Conservation (phyloP, 169 alveolate species). For the Plasmodium blacklocki region DNA sequence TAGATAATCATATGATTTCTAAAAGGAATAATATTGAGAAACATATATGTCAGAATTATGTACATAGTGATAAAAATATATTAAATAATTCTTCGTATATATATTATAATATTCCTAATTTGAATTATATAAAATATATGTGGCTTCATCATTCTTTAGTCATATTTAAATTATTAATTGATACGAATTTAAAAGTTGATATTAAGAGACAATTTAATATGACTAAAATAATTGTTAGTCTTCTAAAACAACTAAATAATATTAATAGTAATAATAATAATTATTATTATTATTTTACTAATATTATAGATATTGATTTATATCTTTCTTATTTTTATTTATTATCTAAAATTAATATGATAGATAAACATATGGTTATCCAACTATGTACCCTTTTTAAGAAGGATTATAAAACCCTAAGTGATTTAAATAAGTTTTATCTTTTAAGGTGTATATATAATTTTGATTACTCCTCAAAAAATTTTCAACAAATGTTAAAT, state of each 20-base stretch:
- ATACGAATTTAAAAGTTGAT: slow-evolving; percentile 19
- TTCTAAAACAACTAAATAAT: slow-evolving; percentile 14
- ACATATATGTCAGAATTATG: too few species aligned
- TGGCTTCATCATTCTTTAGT: slow-evolving; percentile 42
- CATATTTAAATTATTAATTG: slow-evolving; percentile 43
- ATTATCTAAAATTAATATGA: slow-evolving; percentile 23
- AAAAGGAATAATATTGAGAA: too few species aligned
- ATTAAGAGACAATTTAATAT: slow-evolving; percentile 28
- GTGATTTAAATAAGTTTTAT: slow-evolving; percentile 22
- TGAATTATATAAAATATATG: slow-evolving; percentile 16
- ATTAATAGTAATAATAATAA: background rate
- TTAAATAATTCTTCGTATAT: background rate
- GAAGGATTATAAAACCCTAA: slow-evolving; percentile 9
- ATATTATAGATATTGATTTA: slow-evolving; percentile 2
- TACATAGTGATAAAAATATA: background rate
- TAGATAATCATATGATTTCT: background rate
- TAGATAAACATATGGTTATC: slow-evolving; percentile 39
- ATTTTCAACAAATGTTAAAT: slow-evolving; percentile 33
- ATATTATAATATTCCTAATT: background rate
- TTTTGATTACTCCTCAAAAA: slow-evolving; percentile 29
- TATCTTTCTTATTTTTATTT: slow-evolving; percentile 20
- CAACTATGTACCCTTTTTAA: slow-evolving; percentile 10
- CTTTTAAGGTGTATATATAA: slow-evolving; percentile 33
- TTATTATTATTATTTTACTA: too few species aligned
- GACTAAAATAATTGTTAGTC: slow-evolving; percentile 12